Evolutionary conservation across 1,139 yeast genomes (phyloP), one percentile per base, ranked within the genome.

Genomic region (Suhomyces wounanorum): DNA sequence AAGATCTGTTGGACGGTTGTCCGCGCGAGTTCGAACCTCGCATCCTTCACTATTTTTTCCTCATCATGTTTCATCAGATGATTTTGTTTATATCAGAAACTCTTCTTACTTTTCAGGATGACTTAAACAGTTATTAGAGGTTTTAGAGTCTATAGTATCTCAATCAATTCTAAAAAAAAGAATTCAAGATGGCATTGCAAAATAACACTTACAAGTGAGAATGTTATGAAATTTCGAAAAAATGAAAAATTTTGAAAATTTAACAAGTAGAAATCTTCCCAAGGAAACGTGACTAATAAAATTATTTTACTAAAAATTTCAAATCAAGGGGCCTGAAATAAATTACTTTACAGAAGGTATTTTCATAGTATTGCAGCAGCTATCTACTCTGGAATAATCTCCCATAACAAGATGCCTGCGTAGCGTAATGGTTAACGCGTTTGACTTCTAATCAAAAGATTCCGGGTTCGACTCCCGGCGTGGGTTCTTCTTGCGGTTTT

Each of bases 21-120:
- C 87, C 88, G 88, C 87, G 88, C 87, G 87, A 83, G 88, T 83
- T 84, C 88, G 88, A 83, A 83, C 87, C 88, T 82, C 88, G 87
- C 88, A 81, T 79, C 87, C 87, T 82, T 82, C 87, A 83, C 64
- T 72, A 72, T 69, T 68, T 77, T 76, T 76, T 67, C 39, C 14
- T 17, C 23, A 17, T 11, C 8, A 17, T 17, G 5, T n/a, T n/a
- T n/a, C n/a, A n/a, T n/a, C n/a, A n/a, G n/a, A n/a, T n/a, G n/a
- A n/a, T n/a, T n/a, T n/a, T n/a, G n/a, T n/a, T n/a, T n/a, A n/a
- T n/a, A n/a, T n/a, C n/a, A n/a, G n/a, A n/a, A n/a, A n/a, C n/a
- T n/a, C n/a, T n/a, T n/a, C n/a, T n/a, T n/a, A n/a, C n/a, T n/a
- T n/a, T n/a, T n/a, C n/a, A n/a, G n/a, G n/a, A 9, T 10, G 8